Conservation (phyloP, 306 rosid species). For the Potentilla sterilis region DNA sequence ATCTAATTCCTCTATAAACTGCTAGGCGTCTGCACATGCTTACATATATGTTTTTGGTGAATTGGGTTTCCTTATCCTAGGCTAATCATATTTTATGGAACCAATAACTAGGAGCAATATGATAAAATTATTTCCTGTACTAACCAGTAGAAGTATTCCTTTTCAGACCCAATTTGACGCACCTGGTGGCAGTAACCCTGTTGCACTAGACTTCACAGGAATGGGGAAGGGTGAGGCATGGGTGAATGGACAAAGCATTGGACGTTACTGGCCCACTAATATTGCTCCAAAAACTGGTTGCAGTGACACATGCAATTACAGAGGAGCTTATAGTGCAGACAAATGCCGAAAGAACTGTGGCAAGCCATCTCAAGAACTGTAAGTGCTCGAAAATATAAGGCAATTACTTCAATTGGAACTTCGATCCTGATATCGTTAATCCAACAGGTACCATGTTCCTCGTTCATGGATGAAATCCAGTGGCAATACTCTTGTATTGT, state of each 20-base stretch:
- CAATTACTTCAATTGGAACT: slow-evolving; percentile 15
- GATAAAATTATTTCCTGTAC: neutral
- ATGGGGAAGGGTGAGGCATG: slow-evolving; percentile 97
- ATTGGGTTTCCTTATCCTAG: neutral
- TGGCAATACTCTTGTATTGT: slow-evolving; percentile 66
- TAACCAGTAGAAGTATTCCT: slow-evolving; percentile 28
- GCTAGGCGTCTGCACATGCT: neutral
- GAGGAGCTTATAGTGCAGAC: slow-evolving; percentile 46
- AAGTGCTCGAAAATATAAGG: slow-evolving; percentile 32
- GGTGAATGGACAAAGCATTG: slow-evolving; percentile 97
- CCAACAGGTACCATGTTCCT: slow-evolving; percentile 78
- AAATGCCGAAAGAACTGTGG: slow-evolving; percentile 88
- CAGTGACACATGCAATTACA: slow-evolving; percentile 50
- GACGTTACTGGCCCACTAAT: slow-evolving; percentile 83
- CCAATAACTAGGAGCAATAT: neutral
- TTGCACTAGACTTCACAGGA: slow-evolving; percentile 85
- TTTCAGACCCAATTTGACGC: slow-evolving; percentile 62
- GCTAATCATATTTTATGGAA: neutral
- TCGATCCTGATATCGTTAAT: slow-evolving; percentile 25
- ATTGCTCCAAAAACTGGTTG: slow-evolving; percentile 53
- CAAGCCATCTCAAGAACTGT: slow-evolving; percentile 81
- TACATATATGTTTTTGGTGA: neutral
- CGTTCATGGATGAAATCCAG: slow-evolving; percentile 65
- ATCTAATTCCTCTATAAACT: neutral
- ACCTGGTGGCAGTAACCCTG: slow-evolving; percentile 69